phyloP scores from a whole-genome alignment of 2,329 filamentous ascomycete species.

The Fusarium camptoceras region DNA sequence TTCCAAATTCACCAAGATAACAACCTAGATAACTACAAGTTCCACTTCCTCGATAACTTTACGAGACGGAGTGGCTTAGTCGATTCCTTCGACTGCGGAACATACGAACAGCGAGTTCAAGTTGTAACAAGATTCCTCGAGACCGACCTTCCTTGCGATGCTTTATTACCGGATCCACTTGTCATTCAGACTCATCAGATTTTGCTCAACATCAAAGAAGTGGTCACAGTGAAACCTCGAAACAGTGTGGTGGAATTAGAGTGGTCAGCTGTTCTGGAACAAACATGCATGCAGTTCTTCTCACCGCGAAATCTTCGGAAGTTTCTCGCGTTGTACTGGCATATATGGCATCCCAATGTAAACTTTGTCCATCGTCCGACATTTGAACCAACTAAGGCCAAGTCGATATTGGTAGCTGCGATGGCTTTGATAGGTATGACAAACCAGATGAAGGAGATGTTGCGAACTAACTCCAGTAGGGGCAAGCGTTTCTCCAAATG shows the following conservation, averaged over 20 bases:
- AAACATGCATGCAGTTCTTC: background rate
- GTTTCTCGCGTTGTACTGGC: background rate
- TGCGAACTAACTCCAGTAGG: background rate
- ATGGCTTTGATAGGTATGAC: constrained; percentile 1
- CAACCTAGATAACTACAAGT: background rate
- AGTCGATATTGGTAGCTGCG: background rate
- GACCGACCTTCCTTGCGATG: accelerated
- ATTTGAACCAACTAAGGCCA: background rate
- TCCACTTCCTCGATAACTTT: constrained; percentile 13
- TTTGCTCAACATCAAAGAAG: constrained; percentile 2
- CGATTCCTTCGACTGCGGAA: background rate
- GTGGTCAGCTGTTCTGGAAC: background rate
- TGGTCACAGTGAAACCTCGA: background rate
- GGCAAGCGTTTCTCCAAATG: background rate
- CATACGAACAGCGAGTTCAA: background rate
- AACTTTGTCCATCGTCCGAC: constrained; percentile 3
- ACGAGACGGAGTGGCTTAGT: background rate
- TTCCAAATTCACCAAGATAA: background rate
- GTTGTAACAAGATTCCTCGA: background rate
- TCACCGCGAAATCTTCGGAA: background rate
- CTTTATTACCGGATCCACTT: background rate
- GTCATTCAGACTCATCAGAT: background rate
- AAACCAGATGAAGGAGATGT: accelerated
- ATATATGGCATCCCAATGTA: constrained; percentile 7
- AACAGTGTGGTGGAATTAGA: constrained; percentile 1